These are phyloP conservation scores for Neckera pumila DNA, from an alignment of 225 moss, liverwort and hornwort species.

Conservation along the genomic window DNA sequence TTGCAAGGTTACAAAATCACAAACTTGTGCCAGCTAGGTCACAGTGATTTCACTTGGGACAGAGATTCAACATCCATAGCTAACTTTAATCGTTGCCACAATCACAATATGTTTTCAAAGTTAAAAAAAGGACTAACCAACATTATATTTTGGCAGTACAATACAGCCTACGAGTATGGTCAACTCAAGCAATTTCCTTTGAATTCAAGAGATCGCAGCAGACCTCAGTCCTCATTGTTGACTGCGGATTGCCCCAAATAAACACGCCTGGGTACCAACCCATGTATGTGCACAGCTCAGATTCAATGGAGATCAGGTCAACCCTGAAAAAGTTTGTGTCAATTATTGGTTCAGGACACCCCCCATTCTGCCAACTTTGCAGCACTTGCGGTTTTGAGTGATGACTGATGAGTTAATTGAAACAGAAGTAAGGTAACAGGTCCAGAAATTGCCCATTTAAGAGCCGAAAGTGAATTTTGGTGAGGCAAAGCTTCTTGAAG, in stretches of 20 bases:
- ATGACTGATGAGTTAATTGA: no score
- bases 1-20: rapidly evolving
- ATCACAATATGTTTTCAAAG: neutral
- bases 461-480: no score
- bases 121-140: neutral
- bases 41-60: neutral
- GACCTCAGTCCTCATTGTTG: neutral
- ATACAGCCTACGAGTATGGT: neutral
- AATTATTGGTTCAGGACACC: neutral
- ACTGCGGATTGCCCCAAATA: neutral
- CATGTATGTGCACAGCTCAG: neutral
- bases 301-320: neutral
- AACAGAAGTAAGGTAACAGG: neutral
- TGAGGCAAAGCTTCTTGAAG: no score
- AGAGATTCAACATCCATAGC: neutral
- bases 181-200: no score
- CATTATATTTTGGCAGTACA: neutral
- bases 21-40: neutral
- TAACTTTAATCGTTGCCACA: neutral
- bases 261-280: neutral
- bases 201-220: neutral
- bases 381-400: rapidly evolving
- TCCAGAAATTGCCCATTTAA: no score
- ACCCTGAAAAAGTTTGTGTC: neutral
- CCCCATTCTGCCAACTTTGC: neutral